Conservation (phyloP, 2,329 filamentous ascomycete genomes). For the Ustulina deusta region DNA sequence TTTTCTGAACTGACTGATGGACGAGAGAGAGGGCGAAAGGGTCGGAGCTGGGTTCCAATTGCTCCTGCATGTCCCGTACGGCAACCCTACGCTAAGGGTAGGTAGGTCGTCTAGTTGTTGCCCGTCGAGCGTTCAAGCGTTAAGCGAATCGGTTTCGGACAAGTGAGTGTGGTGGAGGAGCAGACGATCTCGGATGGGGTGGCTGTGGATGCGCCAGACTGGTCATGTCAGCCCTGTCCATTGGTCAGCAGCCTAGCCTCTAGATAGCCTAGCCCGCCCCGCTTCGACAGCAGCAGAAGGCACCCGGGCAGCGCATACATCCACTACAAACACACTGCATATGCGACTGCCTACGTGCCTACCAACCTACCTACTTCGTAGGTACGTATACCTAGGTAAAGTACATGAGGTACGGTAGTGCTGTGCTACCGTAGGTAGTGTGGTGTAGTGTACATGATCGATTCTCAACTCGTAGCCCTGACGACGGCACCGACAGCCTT, state of each 20-base stretch:
- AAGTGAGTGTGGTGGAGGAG: constrained; percentile 27
- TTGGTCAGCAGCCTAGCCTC: constrained; percentile 36
- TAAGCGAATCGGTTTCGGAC: constrained; percentile 39
- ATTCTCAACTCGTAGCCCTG: constrained; percentile 1
- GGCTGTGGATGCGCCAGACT: constrained; percentile 29
- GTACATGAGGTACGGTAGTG: constrained; percentile 2
- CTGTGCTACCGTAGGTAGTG: neutral
- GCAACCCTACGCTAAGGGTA: constrained; percentile 10
- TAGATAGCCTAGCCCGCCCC: constrained; percentile 38
- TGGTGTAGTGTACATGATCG: neutral
- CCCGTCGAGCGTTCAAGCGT: constrained; percentile 33
- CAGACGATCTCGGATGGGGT: constrained; percentile 36
- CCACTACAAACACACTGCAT: constrained; percentile 3
- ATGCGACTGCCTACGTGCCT: neutral
- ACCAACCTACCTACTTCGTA: neutral
- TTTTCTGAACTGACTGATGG: neutral
- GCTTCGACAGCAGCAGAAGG: constrained; percentile 30
- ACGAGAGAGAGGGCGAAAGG: neutral
- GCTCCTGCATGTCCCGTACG: constrained; percentile 11
- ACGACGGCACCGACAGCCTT: constrained; percentile 30
- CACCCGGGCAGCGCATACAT: constrained; percentile 10
- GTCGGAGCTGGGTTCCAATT: neutral
- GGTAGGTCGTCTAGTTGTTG: constrained; percentile 2
- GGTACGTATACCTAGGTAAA: neutral
- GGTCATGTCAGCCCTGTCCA: constrained; percentile 37